phyloP scores from a whole-genome alignment of 129 eudicot genomes.

The Centella asiatica region DNA sequence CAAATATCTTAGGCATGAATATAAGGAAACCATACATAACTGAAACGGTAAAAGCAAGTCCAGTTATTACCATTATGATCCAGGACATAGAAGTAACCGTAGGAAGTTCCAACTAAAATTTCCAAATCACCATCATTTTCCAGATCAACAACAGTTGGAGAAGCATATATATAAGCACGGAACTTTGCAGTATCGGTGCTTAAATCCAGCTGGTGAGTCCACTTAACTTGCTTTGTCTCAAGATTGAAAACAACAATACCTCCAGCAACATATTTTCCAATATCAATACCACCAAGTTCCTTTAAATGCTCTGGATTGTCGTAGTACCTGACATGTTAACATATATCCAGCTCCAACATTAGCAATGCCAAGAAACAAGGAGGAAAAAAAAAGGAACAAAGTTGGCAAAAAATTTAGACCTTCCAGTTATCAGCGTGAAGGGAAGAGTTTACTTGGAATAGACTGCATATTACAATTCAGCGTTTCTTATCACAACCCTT shows the following conservation, averaged over 20 bases:
- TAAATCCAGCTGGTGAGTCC: slow-evolving; percentile 67
- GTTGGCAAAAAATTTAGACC: too few species aligned
- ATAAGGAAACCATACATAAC: background rate
- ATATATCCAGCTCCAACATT: background rate
- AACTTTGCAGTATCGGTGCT: slow-evolving; percentile 73
- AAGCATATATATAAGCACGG: slow-evolving; percentile 85
- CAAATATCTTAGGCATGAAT: background rate
- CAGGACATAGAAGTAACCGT: slow-evolving; percentile 78
- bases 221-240: slow-evolving; percentile 91
- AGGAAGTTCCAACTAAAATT: slow-evolving; percentile 96
- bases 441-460: too few species aligned
- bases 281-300: slow-evolving; percentile 91
- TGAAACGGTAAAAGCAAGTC: background rate
- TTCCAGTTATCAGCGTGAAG: too few species aligned
- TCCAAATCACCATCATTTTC: slow-evolving; percentile 95
- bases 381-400: too few species aligned
- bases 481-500: too few species aligned
- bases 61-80: slow-evolving; percentile 75
- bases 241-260: slow-evolving; percentile 97
- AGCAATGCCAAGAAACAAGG: background rate
- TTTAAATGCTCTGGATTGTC: slow-evolving; percentile 90
- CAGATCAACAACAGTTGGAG: slow-evolving; percentile 95
- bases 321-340: slow-evolving; percentile 57
- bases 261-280: slow-evolving; percentile 93
- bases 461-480: too few species aligned